A percentile compares a stretch with the other conserved stretches of the same genome.
Evolutionary conservation across 2,329 filamentous ascomycete species (phyloP).

Genomic region (Coccinonectria pachysandricola): DNA sequence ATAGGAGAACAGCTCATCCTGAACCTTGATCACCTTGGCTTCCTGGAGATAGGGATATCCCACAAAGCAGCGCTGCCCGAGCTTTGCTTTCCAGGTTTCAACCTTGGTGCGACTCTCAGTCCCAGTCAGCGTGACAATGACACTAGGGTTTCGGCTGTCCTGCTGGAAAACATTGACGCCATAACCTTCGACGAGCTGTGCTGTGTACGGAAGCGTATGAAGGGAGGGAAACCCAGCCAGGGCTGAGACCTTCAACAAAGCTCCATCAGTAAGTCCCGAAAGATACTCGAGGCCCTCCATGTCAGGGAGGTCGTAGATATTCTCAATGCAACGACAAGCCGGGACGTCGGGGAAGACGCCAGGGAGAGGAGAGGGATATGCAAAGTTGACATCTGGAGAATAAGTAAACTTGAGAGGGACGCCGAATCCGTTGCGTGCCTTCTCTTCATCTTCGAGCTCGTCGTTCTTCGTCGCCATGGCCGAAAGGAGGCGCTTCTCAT

Average conservation of each 20-base stretch:
- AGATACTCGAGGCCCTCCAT: slow-evolving; percentile 83
- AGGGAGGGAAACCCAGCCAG: slow-evolving; percentile 89
- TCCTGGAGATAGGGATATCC: slow-evolving; percentile 95
- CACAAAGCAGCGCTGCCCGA: slow-evolving; percentile 80
- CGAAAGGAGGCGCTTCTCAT: slow-evolving; percentile 71
- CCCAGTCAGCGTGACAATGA: slow-evolving; percentile 76
- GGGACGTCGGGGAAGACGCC: slow-evolving; percentile 85
- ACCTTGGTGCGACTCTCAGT: slow-evolving; percentile 61
- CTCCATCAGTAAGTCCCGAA: slow-evolving; percentile 74
- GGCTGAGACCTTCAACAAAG: slow-evolving; percentile 71
- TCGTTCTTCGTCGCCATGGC: slow-evolving; percentile 83
- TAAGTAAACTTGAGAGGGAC: slow-evolving; percentile 91
- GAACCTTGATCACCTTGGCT: slow-evolving; percentile 78
- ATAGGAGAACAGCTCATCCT: slow-evolving; percentile 90
- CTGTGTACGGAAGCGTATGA: slow-evolving; percentile 75
- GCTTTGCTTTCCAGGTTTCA: slow-evolving; percentile 63
- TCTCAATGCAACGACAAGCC: slow-evolving; percentile 85
- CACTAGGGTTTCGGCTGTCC: slow-evolving; percentile 92
- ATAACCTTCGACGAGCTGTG: slow-evolving; percentile 59
- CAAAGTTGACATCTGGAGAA: slow-evolving; percentile 63
- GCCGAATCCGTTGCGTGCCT: slow-evolving; percentile 77
- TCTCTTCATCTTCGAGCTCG: slow-evolving; percentile 67
- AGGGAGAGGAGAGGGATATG: slow-evolving; percentile 77
- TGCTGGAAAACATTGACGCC: slow-evolving; percentile 92
- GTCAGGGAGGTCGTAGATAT: slow-evolving; percentile 88